Evolutionary conservation across 202 grass and related monocot species (phyloP), one percentile per base, ranked within the genome.

Genomic region (Schoenoplectus tabernaemontani): DNA sequence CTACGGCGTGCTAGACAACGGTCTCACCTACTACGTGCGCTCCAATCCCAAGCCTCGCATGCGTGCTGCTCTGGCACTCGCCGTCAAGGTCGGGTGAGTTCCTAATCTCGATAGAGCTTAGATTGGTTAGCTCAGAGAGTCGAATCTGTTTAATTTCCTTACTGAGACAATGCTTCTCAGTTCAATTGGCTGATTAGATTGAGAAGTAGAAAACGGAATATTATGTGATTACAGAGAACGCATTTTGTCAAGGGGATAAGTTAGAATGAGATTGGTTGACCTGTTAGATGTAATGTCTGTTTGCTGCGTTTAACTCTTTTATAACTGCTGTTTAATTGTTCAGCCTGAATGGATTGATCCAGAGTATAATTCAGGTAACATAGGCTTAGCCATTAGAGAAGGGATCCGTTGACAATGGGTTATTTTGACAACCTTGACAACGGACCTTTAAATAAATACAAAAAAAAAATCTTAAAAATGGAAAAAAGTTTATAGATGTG

Each of bases 1-100:
- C 62, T 99, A 95, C 63, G 91, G 91, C 81, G 86, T 88, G 32
- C 85, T 99, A 16, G 81, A 89, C 43, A 99, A 99, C 81, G 96
- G 92, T 30, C 92, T 99, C 59, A 87, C 90, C 76, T 99, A 95
- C 88, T 99, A 99, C 70, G 96, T 95, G 30, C 90, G 96, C 78
- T 84, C 88, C 64, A 98, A 98, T 56, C 87, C 84, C 46, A 98
- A 98, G 81, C 91, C 91, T 12, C 87, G 90, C 77, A 98, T 98
- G 96, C 90, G 91, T 28, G 96, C 91, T 17, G 96, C 91, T 42
- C 96, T 98, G 58, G 91, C 96, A 57, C 96, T 98, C 57, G 96
- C 92, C 88, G 96, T 95, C 88, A 99, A 95, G 89, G 90, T 94
- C 91, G 96, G 96, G 91, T 99, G 67, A 95, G 96, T 90, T 65